phyloP scores from a whole-genome alignment of 2,329 filamentous ascomycete genomes.

The Calonectria leucothoes region DNA sequence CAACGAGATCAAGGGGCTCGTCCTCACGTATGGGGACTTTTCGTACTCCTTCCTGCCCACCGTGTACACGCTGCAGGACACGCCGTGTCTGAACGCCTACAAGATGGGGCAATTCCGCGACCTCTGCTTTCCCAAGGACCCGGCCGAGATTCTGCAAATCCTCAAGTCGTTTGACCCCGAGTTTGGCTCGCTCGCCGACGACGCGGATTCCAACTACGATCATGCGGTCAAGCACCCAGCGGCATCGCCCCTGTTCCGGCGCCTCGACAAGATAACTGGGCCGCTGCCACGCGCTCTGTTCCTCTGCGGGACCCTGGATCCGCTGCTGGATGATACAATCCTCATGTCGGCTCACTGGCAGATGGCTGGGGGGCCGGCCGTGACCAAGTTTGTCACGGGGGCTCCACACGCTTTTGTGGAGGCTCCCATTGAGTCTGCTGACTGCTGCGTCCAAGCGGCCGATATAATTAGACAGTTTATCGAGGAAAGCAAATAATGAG shows the following conservation, averaged over 20 bases:
- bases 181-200: slow-evolving; percentile 4
- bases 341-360: slow-evolving; percentile 31
- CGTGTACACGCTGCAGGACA: slow-evolving; percentile 2
- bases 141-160: background rate
- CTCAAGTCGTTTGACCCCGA: background rate
- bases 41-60: slow-evolving; percentile 5
- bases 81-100: background rate
- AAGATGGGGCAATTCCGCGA: slow-evolving; percentile 7
- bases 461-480: slow-evolving; percentile 13
- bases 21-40: slow-evolving; percentile 3
- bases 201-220: background rate
- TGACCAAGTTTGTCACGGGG: slow-evolving; percentile 24
- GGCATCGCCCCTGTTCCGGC: slow-evolving; percentile 17
- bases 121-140: background rate
- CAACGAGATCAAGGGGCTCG: background rate
- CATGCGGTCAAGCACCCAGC: slow-evolving; percentile 5
- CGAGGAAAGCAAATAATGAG: background rate
- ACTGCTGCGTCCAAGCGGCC: background rate
- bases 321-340: slow-evolving; percentile 28
- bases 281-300: slow-evolving; percentile 25
- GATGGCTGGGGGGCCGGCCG: slow-evolving; percentile 21
- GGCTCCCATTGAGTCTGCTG: slow-evolving; percentile 6
- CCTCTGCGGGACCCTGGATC: slow-evolving; percentile 27
- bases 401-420: slow-evolving; percentile 25
- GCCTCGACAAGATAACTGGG: slow-evolving; percentile 2